phyloP scores from a whole-genome alignment of 495 filamentous ascomycete genomes.

The Penicillium cinerascens region DNA sequence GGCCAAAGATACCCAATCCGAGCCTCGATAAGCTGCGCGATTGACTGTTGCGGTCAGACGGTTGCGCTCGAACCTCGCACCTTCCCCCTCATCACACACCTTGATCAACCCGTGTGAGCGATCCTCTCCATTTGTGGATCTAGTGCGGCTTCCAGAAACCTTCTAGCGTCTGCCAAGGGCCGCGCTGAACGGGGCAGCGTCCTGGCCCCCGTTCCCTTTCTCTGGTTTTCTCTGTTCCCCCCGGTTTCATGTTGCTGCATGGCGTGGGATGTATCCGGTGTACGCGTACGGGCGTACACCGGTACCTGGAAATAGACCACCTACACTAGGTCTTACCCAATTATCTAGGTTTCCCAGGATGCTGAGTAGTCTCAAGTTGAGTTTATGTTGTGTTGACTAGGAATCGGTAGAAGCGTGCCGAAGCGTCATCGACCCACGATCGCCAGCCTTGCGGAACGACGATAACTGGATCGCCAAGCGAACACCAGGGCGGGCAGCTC shows the following conservation, averaged over 20 bases:
- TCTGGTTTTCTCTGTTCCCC: background rate
- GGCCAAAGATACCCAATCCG: background rate
- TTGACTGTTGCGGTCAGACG: slow-evolving; percentile 19
- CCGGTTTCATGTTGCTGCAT: background rate
- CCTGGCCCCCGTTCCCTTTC: background rate
- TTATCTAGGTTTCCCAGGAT: background rate
- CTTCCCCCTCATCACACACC: background rate
- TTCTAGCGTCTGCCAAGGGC: slow-evolving; percentile 23
- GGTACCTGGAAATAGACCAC: background rate
- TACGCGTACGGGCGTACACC: background rate
- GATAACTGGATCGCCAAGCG: slow-evolving; percentile 1
- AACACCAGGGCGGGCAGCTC: background rate
- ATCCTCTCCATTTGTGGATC: slow-evolving; percentile 6
- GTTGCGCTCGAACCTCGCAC: slow-evolving; percentile 10
- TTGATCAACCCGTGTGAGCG: background rate
- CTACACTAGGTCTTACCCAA: no score
- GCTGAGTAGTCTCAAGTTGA: background rate
- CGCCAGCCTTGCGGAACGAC: background rate
- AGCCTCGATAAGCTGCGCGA: slow-evolving; percentile 13
- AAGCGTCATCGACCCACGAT: slow-evolving; percentile 2
- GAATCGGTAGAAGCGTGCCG: background rate
- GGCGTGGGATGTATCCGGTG: background rate
- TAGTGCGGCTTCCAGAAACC: slow-evolving; percentile 18
- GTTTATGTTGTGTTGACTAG: background rate
- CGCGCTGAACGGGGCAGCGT: background rate